Base-by-base conservation (phyloP, 2,329 filamentous ascomycete genomes). In the Botrytis byssoidea region DNA sequence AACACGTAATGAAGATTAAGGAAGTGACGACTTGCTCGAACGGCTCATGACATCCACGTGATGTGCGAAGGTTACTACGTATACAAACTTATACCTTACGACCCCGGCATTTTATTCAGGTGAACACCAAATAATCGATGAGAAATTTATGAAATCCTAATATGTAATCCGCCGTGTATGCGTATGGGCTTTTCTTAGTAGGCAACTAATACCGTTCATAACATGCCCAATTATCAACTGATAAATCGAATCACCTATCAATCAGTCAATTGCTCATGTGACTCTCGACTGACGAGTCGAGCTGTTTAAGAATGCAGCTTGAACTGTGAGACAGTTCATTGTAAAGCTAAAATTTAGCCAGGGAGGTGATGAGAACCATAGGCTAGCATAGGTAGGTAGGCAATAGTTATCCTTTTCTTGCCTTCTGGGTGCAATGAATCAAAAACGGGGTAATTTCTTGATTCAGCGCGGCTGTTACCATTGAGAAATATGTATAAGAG, bases 401-500 rank as follows among this genome's bases (percentile, higher is more conserved):
- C 46, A 25, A 48, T 48, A 25, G 46, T 12, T 9, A 25, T 48
- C 25, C 22, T 25, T 48, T 51, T 6, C 4, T n/a, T n/a, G 48
- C 10, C 3, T 51, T 1, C n/a, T 14, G 12, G 2, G 10, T 7
- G 48, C 14, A 51, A n/a, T n/a, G 4, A 55, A 16, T 7, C 4
- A 16, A 16, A 3, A n/a, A 3, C 25, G 12, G 5, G 12, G 1
- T 25, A n/a, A n/a, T 4, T n/a, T 14, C 14, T 7, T 8, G 7
- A 44, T 44, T 44, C 16, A 1, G 42, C 1, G 12, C 14, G 48
- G 22, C 4, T 51, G 10, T 51, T 6, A 3, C 2, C 25, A n/a
- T 51, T 5, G 48, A n/a, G 16, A 55, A 55, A 8, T 12, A 2
- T 29, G 25, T 29, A 16, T 29, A n/a, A 4, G 51, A 57, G 51